These are phyloP conservation scores for Plasmopara muralis DNA, from an alignment of 352 stramenopile genomes.

Conservation along the genomic window DNA sequence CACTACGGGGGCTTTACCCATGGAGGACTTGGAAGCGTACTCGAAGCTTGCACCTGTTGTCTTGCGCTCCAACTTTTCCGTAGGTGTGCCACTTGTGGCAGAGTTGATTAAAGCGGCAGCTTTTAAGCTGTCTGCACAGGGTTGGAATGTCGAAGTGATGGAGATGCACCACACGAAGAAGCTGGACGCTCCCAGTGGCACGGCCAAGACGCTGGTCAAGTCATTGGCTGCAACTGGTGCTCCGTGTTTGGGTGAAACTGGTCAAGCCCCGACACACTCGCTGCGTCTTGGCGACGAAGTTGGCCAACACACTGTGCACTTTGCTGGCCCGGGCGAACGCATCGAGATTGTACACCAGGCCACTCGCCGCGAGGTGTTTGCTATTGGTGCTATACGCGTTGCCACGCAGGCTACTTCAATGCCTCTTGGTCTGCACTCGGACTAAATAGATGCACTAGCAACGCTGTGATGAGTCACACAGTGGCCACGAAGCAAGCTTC, in stretches of 20 bases:
- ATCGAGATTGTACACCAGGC: slow-evolving; percentile 84
- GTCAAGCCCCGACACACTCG: slow-evolving; percentile 52
- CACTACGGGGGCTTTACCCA: slow-evolving; percentile 60
- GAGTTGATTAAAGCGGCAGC: slow-evolving; percentile 66
- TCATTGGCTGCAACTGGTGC: slow-evolving; percentile 51
- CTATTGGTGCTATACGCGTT: slow-evolving; percentile 60
- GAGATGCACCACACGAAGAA: slow-evolving; percentile 87
- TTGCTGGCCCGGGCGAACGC: slow-evolving; percentile 66
- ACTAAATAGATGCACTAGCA: slow-evolving; percentile 22
- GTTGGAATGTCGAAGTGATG: slow-evolving; percentile 76
- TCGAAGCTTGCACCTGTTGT: slow-evolving; percentile 51
- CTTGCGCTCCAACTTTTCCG: slow-evolving; percentile 80
- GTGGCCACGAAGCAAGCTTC: too few relatives aligned
- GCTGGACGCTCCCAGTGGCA: slow-evolving; percentile 74
- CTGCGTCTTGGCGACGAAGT: slow-evolving; percentile 77
- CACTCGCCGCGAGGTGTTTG: slow-evolving; percentile 74
- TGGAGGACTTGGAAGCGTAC: slow-evolving; percentile 54
- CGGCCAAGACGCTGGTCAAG: slow-evolving; percentile 74
- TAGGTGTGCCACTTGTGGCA: slow-evolving; percentile 71
- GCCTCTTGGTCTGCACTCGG: slow-evolving; percentile 53
- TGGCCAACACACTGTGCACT: slow-evolving; percentile 77
- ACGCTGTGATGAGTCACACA: too few relatives aligned
- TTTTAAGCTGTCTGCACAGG: slow-evolving; percentile 62
- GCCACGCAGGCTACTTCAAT: slow-evolving; percentile 48
- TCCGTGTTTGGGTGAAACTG: slow-evolving; percentile 37